phyloP scores from a whole-genome alignment of 768 basidiomycete species.

The Lactarius hatsudake region DNA sequence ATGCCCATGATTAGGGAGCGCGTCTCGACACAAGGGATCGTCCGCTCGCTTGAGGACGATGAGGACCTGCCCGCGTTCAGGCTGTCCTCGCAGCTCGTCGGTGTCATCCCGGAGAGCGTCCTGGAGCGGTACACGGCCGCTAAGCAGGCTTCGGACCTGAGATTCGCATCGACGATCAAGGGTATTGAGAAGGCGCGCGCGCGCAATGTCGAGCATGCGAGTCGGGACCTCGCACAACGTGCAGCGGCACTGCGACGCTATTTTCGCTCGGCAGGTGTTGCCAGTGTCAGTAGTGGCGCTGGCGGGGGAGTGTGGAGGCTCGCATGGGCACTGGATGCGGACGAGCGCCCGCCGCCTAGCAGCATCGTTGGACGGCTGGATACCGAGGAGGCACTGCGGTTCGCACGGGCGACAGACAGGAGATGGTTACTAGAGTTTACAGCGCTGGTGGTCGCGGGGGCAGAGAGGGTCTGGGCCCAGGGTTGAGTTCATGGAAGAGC shows the following conservation, averaged over 20 bases:
- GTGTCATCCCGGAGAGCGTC: conserved; percentile 68
- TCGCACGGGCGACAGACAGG: conserved; percentile 71
- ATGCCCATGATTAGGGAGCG: conserved; percentile 86
- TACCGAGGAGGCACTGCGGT: conserved; percentile 67
- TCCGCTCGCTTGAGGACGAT: conserved; percentile 75
- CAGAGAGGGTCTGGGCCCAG: background rate
- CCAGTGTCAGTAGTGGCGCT: conserved; percentile 27
- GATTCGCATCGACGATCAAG: conserved; percentile 56
- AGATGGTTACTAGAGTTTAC: background rate
- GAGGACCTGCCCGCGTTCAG: conserved; percentile 61
- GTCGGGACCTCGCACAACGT: conserved; percentile 56
- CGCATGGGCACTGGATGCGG: conserved; percentile 81
- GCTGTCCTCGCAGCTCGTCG: conserved; percentile 63
- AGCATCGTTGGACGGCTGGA: conserved; percentile 87
- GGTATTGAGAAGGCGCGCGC: conserved; percentile 63
- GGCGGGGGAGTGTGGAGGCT: conserved; percentile 55
- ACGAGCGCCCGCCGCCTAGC: conserved; percentile 84
- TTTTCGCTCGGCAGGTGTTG: conserved; percentile 29
- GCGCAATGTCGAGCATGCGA: conserved; percentile 60
- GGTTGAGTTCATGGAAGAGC: background rate
- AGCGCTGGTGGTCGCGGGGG: too few species aligned
- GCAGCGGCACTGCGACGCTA: conserved; percentile 45
- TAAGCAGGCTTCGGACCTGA: conserved; percentile 57
- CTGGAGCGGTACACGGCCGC: conserved; percentile 72
- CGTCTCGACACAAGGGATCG: conserved; percentile 73